Conservation (phyloP, 2,329 filamentous ascomycete genomes). For the Alternaria arbusti region DNA sequence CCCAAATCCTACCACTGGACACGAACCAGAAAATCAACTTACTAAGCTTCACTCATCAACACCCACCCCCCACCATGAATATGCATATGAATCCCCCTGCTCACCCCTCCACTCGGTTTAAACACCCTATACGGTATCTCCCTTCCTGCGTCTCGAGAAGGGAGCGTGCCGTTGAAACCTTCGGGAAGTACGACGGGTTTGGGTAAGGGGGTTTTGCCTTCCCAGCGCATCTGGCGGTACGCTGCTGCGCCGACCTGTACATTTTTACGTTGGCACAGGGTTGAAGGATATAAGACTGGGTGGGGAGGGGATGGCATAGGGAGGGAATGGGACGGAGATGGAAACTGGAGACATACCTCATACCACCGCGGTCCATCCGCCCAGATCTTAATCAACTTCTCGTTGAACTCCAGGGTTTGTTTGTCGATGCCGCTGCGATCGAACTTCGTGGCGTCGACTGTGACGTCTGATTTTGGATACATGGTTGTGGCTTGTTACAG, state of each 20-base stretch:
- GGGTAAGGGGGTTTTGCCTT: slow-evolving; percentile 61
- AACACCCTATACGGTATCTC: slow-evolving; percentile 61
- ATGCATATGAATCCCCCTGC: slow-evolving; percentile 59
- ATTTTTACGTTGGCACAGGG: not conserved
- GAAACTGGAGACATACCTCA: slow-evolving; percentile 46
- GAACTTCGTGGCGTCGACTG: slow-evolving; percentile 53
- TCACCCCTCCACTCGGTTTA: slow-evolving; percentile 54
- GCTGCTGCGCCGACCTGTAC: slow-evolving; percentile 56
- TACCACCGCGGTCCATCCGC: slow-evolving; percentile 58
- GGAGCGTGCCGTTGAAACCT: slow-evolving; percentile 57
- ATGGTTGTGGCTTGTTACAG: slow-evolving; percentile 14
- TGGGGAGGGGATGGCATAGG: not conserved
- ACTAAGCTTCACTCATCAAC: slow-evolving; percentile 48
- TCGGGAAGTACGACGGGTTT: slow-evolving; percentile 54
- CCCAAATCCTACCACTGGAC: too few relatives aligned
- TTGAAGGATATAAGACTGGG: not conserved
- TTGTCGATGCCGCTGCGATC: slow-evolving; percentile 48
- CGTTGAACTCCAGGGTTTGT: slow-evolving; percentile 54
- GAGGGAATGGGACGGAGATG: not conserved
- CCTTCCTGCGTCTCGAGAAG: slow-evolving; percentile 59
- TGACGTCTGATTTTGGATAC: slow-evolving; percentile 49
- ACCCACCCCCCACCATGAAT: slow-evolving; percentile 63
- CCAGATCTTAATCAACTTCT: slow-evolving; percentile 52
- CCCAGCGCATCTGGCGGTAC: slow-evolving; percentile 62
- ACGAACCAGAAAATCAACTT: too few relatives aligned